Evolutionary conservation across 2,329 filamentous ascomycete species (phyloP).

Genomic region (Colletotrichum higginsianum): DNA sequence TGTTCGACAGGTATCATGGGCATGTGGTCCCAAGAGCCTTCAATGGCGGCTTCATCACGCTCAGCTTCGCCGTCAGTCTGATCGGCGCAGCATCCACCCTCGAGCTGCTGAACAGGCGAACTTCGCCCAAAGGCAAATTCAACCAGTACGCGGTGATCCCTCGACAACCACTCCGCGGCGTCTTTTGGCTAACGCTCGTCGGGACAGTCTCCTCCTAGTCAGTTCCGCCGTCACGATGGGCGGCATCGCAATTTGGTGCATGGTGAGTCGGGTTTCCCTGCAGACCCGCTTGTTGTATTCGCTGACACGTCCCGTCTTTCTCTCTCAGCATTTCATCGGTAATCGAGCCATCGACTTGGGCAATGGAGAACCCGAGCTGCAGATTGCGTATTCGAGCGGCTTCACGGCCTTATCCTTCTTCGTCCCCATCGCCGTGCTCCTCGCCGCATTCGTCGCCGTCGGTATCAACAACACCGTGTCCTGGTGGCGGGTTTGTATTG

Average conservation of each 20-base stretch:
- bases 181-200: conserved; percentile 5
- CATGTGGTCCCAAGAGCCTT: conserved; percentile 65
- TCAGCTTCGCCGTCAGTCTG: conserved; percentile 83
- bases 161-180: neutral
- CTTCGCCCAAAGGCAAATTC: conserved; percentile 75
- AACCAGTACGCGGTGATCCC: conserved; percentile 71
- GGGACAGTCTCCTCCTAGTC: conserved; percentile 71
- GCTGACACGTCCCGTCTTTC: conserved; percentile 47
- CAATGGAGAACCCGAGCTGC: conserved; percentile 72
- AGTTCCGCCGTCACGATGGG: conserved; percentile 80
- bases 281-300: conserved; percentile 53
- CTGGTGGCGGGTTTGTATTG: conserved; percentile 71
- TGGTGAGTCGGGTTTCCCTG: conserved; percentile 59
- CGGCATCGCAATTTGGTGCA: conserved; percentile 81
- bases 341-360: conserved; percentile 84
- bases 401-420: conserved; percentile 86
- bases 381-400: conserved; percentile 80
- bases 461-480: conserved; percentile 72
- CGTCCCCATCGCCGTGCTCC: conserved; percentile 81
- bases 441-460: conserved; percentile 79
- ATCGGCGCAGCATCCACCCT: conserved; percentile 85
- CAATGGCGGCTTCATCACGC: conserved; percentile 74
- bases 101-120: conserved; percentile 84
- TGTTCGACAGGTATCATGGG: conserved; percentile 60
- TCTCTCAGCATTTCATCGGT: conserved; percentile 81